Evolutionary conservation across 192 early-diverging fungal species (phyloP).

Genomic region (Allomyces macrogynus): DNA sequence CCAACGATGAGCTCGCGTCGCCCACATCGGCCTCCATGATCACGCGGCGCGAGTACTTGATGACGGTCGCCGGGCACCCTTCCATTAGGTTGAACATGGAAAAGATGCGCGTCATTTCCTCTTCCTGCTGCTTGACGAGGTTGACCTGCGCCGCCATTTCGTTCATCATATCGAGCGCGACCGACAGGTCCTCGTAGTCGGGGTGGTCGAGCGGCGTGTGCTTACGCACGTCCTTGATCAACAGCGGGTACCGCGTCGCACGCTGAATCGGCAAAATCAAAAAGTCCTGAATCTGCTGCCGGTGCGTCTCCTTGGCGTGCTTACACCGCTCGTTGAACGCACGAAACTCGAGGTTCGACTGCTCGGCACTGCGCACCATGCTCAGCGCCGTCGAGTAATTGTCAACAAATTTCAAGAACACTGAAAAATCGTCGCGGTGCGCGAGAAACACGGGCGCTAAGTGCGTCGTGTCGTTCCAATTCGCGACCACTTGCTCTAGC

Average conservation of each 20-base stretch:
- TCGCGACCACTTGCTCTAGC: neutral
- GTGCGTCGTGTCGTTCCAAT: neutral
- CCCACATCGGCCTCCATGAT: conserved; percentile 20
- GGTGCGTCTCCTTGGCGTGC: conserved; percentile 3
- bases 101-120: conserved; percentile 23
- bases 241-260: conserved; percentile 6
- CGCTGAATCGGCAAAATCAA: conserved; percentile 8
- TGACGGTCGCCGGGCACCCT: conserved; percentile 28
- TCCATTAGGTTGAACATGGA: conserved; percentile 25
- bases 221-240: conserved; percentile 21
- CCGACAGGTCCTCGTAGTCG: conserved; percentile 15
- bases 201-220: conserved; percentile 23
- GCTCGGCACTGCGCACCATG: conserved; percentile 2
- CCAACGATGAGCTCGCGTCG: neutral
- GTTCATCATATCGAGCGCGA: conserved; percentile 19
- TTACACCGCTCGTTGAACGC: conserved; percentile 4
- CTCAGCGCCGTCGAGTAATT: conserved; percentile 4
- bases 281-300: conserved; percentile 5
- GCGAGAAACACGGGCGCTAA: conserved; percentile 1
- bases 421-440: neutral
- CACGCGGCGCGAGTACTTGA: conserved; percentile 19
- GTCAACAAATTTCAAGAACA: conserved; percentile 6
- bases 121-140: conserved; percentile 27
- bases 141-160: conserved; percentile 23
- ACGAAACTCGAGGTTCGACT: conserved; percentile 6